phyloP scores from a whole-genome alignment of 129 eudicot species.

The Artemisia tridentata region DNA sequence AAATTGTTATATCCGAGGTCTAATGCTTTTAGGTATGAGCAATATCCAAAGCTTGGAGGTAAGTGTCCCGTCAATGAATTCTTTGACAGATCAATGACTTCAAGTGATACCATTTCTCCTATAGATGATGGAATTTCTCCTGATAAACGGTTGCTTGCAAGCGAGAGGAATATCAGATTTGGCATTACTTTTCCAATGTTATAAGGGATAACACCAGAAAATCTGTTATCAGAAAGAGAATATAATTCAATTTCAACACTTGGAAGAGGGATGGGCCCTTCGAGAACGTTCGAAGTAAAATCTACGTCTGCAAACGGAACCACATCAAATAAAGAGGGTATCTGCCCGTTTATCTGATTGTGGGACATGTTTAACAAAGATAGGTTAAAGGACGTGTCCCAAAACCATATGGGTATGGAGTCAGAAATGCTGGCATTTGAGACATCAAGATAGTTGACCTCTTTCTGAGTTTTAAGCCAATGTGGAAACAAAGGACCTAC shows the following conservation, averaged over 20 bases:
- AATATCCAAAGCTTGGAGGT: slow-evolving; percentile 33
- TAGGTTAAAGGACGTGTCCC: slow-evolving; percentile 27
- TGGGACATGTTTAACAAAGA: slow-evolving; percentile 38
- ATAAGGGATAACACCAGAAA: slow-evolving; percentile 40
- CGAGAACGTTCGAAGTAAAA: slow-evolving; percentile 40
- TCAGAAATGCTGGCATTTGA: slow-evolving; percentile 48
- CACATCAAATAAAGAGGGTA: slow-evolving; percentile 34
- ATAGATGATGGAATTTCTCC: slow-evolving; percentile 44
- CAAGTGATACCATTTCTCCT: slow-evolving; percentile 39
- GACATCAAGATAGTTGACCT: slow-evolving; percentile 34
- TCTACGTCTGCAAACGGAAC: slow-evolving; percentile 47
- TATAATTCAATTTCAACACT: slow-evolving; percentile 30
- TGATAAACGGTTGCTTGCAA: slow-evolving; percentile 35
- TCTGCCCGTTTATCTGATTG: slow-evolving; percentile 35
- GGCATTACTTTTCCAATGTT: slow-evolving; percentile 40
- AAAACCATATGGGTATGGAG: slow-evolving; percentile 32
- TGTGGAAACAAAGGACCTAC: slow-evolving; percentile 47
- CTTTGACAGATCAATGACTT: slow-evolving; percentile 40
- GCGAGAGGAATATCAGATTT: slow-evolving; percentile 41
- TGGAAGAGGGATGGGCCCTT: slow-evolving; percentile 50
- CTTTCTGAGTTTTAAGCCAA: slow-evolving; percentile 43
- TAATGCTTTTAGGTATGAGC: slow-evolving; percentile 38
- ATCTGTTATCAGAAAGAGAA: slow-evolving; percentile 44
- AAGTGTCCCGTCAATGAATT: slow-evolving; percentile 40
- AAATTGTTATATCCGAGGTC: slow-evolving; percentile 46